Conservation (phyloP, 805 yeast genomes). For the Pichia sporocuriosa region DNA sequence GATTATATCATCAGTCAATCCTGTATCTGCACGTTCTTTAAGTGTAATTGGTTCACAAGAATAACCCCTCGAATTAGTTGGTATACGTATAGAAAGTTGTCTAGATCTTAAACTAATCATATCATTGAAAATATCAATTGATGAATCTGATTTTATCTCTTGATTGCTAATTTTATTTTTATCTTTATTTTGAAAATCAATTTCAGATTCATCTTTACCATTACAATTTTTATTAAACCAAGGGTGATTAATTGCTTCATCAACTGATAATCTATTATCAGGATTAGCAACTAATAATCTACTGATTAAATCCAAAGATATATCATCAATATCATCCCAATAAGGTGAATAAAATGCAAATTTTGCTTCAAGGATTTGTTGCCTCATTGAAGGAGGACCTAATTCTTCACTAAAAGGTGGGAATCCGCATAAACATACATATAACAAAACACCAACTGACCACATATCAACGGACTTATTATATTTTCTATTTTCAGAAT, state of each 20-base stretch:
- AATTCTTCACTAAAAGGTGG: constrained; percentile 81
- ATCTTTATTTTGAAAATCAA: too few species aligned
- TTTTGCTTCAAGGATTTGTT: constrained; percentile 60
- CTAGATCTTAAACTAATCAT: constrained; percentile 8
- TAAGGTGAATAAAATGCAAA: constrained; percentile 74
- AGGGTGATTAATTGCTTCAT: constrained; percentile 33
- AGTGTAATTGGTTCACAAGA: constrained; percentile 24
- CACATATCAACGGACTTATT: constrained; percentile 72
- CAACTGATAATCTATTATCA: constrained; percentile 35
- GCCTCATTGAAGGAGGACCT: constrained; percentile 73
- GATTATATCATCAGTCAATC: constrained; percentile 21
- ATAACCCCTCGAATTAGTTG: constrained; percentile 21
- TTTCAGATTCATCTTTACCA: neutral
- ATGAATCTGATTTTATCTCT: too few species aligned
- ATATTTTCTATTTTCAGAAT: constrained; percentile 47
- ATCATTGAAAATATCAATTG: constrained; percentile 5
- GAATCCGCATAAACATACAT: constrained; percentile 76
- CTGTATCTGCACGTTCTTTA: constrained; percentile 21
- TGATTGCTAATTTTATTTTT: too few species aligned
- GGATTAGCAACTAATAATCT: constrained; percentile 52
- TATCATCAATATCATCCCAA: constrained; percentile 67
- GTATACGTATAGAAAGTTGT: constrained; percentile 21
- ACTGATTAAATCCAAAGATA: constrained; percentile 59
- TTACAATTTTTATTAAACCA: constrained; percentile 32
- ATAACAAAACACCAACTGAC: constrained; percentile 74